A percentile compares a stretch with the other conserved stretches of the same genome.
phyloP scores from a whole-genome alignment of 495 filamentous ascomycete species.

The Aspergillus asperescens region DNA sequence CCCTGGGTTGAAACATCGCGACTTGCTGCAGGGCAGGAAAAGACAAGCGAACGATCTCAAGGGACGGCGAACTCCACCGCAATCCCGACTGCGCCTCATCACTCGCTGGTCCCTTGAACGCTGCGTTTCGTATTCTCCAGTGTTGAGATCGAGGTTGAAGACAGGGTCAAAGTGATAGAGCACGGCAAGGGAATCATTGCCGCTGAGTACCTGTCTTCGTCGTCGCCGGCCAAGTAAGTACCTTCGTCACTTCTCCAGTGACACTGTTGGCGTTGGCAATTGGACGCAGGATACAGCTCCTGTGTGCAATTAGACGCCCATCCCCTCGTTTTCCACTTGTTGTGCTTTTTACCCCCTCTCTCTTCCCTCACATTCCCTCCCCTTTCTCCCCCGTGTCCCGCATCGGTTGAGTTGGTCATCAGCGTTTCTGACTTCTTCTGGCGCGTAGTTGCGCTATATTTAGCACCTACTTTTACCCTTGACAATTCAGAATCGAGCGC shows the following conservation, averaged over 20 bases:
- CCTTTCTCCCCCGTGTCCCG: background rate
- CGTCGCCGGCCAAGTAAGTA: background rate
- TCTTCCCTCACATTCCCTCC: background rate
- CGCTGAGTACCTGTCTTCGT: constrained; percentile 12
- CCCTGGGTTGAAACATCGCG: constrained; percentile 3
- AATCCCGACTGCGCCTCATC: constrained; percentile 25
- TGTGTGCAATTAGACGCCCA: constrained; percentile 11
- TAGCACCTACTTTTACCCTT: constrained; percentile 30
- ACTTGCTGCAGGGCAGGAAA: constrained; percentile 4
- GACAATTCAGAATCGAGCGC: constrained; percentile 25
- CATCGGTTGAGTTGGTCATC: constrained; percentile 21
- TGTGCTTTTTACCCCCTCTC: constrained; percentile 3
- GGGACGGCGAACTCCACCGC: constrained; percentile 17
- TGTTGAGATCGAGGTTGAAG: background rate
- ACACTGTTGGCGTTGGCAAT: constrained; percentile 1
- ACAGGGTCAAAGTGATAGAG: background rate
- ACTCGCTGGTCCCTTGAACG: constrained; percentile 24
- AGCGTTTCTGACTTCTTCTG: constrained; percentile 23
- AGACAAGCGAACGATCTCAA: constrained; percentile 6
- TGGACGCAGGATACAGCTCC: constrained; percentile 3
- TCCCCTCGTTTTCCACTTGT: constrained; percentile 13
- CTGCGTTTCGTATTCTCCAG: constrained; percentile 13
- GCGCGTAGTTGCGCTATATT: constrained; percentile 32
- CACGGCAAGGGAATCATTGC: constrained; percentile 16
- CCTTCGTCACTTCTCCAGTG: background rate